Percentiles rank a stretch among this genome's conserved stretches.
Conservation (phyloP, 1,139 yeast species). For the Blastobotrys capitulatus region DNA sequence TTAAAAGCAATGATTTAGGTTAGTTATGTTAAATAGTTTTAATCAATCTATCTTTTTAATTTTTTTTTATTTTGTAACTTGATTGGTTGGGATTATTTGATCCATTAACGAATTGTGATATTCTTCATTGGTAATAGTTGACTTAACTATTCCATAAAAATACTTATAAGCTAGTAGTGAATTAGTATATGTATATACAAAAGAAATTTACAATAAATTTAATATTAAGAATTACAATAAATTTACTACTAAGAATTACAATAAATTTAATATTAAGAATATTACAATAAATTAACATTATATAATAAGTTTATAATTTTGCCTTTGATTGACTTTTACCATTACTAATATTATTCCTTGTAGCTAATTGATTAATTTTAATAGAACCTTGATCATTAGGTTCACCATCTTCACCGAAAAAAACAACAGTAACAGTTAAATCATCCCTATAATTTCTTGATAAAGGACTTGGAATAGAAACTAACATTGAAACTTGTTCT, state of each 20-base stretch:
- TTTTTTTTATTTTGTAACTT: too few relatives aligned
- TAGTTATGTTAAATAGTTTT: too few relatives aligned
- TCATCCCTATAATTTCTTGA: conserved; percentile 94
- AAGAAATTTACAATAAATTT: background rate
- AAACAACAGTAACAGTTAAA: conserved; percentile 90
- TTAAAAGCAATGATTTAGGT: conserved; percentile 29
- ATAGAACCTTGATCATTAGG: conserved; percentile 28
- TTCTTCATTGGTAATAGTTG: too few relatives aligned
- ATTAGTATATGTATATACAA: too few relatives aligned
- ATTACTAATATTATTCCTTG: conserved; percentile 17
- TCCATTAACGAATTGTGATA: too few relatives aligned
- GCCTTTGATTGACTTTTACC: conserved; percentile 13
- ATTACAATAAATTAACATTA: background rate
- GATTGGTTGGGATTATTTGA: too few relatives aligned
- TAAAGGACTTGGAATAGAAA: conserved; percentile 89
- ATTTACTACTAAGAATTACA: background rate
- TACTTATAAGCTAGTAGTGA: too few relatives aligned
- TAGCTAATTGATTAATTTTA: conserved; percentile 30
- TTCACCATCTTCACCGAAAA: conserved; percentile 42
- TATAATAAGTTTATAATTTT: background rate
- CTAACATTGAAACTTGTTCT: conserved; percentile 81
- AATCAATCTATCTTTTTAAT: too few relatives aligned
- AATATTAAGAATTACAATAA: background rate
- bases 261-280: background rate
- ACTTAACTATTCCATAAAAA: too few relatives aligned